Percentiles rank a stretch among this genome's conserved stretches.
These are phyloP conservation scores for Datisca glomerata DNA, from an alignment of 306 rosid genomes.

Conservation along the genomic window DNA sequence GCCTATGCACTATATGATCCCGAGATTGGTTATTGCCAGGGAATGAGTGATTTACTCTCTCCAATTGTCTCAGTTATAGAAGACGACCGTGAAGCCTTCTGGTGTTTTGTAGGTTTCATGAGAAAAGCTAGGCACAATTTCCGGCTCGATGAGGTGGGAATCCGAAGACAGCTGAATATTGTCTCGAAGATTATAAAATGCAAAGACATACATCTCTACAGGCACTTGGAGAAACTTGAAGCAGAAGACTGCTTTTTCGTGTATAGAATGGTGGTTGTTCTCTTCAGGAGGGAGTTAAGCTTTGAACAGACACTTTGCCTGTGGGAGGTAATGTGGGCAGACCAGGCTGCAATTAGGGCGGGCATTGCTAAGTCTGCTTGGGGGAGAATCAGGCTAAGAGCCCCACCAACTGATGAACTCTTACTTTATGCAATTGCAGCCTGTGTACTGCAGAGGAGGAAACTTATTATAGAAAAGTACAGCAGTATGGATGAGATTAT, in stretches of 20 bases:
- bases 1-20: conserved; percentile 94
- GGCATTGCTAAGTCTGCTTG: conserved; percentile 92
- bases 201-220: conserved; percentile 80
- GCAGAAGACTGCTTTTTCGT: conserved; percentile 99
- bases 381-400: conserved; percentile 94
- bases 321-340: conserved; percentile 99
- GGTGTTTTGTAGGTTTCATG: conserved; percentile 99
- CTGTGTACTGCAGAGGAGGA: conserved; percentile 82
- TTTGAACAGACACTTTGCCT: conserved; percentile 95
- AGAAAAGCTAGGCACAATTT: conserved; percentile 96
- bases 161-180: conserved; percentile 71
- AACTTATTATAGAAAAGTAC: conserved; percentile 80
- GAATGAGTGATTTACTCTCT: conserved; percentile 98
- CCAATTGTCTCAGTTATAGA: conserved; percentile 72
- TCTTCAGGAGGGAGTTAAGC: conserved; percentile 87
- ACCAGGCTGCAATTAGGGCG: conserved; percentile 93
- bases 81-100: conserved; percentile 95
- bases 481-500: conserved; percentile 99
- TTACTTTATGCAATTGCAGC: conserved; percentile 96
- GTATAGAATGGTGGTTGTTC: conserved; percentile 96
- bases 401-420: conserved; percentile 90
- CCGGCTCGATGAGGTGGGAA: conserved; percentile 96
- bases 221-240: conserved; percentile 91
- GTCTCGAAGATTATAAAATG: conserved; percentile 79
- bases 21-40: conserved; percentile 99